Conservation (phyloP, 192 early-diverging fungal species). For the Coemansia erecta region DNA sequence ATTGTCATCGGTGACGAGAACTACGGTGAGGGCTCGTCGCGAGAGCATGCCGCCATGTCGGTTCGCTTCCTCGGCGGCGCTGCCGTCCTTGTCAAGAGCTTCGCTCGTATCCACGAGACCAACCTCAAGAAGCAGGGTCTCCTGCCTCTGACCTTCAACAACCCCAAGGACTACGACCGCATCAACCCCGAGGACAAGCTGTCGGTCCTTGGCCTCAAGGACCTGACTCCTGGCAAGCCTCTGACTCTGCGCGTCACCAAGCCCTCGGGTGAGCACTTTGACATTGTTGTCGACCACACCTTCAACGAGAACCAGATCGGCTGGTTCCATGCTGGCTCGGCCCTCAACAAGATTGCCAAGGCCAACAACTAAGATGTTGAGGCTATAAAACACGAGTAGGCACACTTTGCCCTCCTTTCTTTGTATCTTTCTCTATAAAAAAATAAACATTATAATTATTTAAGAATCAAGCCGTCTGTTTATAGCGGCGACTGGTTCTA, state of each 20-base stretch:
- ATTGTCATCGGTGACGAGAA: constrained; percentile 98
- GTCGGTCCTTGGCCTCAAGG: constrained; percentile 81
- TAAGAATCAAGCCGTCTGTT: neutral
- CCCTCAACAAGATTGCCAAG: constrained; percentile 77
- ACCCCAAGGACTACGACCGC: constrained; percentile 93
- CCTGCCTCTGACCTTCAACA: constrained; percentile 91
- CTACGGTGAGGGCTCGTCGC: constrained; percentile 99
- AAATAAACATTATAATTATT: neutral
- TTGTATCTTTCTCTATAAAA: constrained; percentile 2
- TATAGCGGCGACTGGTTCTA: no score
- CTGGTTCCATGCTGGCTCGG: constrained; percentile 97
- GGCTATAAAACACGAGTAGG: no score
- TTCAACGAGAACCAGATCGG: constrained; percentile 98
- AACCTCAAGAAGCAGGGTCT: constrained; percentile 99
- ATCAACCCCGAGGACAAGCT: constrained; percentile 84
- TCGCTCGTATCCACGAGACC: constrained; percentile 99
- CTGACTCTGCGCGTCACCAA: constrained; percentile 85
- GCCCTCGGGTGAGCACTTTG: constrained; percentile 69
- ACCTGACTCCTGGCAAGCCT: constrained; percentile 77
- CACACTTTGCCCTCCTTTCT: neutral
- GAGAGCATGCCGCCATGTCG: constrained; percentile 98
- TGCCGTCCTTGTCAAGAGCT: constrained; percentile 93
- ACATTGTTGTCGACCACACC: constrained; percentile 92
- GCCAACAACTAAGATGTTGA: constrained; percentile 3
- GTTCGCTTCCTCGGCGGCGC: constrained; percentile 92